Evolutionary conservation across 805 yeast species (phyloP).

Genomic region (Starmerella roubikii): DNA sequence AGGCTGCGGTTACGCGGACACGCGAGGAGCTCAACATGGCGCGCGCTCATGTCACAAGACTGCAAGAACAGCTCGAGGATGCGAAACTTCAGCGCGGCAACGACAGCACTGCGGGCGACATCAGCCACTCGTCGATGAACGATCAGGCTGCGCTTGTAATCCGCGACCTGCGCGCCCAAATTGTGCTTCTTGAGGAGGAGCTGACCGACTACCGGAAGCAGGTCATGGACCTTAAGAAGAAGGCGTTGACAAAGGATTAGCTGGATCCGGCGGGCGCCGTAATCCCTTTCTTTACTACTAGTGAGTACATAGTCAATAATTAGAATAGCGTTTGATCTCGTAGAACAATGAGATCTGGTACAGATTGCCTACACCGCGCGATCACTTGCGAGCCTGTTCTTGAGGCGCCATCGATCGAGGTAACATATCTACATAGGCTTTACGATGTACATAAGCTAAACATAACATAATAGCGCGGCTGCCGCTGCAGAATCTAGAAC

Average conservation of each 20-base stretch:
- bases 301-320: too few relatives aligned
- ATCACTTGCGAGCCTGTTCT: too few relatives aligned
- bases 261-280: too few relatives aligned
- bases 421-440: conserved; percentile 2
- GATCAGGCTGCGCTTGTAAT: conserved; percentile 62
- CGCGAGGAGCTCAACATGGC: conserved; percentile 57
- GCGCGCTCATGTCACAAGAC: conserved; percentile 40
- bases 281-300: too few relatives aligned
- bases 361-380: too few relatives aligned
- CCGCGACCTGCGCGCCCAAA: conserved; percentile 72
- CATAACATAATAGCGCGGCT: too few relatives aligned
- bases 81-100: conserved; percentile 33
- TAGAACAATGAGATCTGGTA: too few relatives aligned
- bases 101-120: conserved; percentile 21
- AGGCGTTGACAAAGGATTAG: conserved; percentile 17
- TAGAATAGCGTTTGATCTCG: too few relatives aligned
- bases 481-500: too few relatives aligned
- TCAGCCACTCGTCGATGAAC: conserved; percentile 23
- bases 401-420: too few relatives aligned
- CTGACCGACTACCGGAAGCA: conserved; percentile 47
- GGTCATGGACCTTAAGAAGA: conserved; percentile 24
- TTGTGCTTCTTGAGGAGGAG: conserved; percentile 68
- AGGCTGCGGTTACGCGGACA: conserved; percentile 57
- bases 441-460: too few relatives aligned
- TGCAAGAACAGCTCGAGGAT: conserved; percentile 57